A percentile compares a stretch with the other conserved stretches of the same genome.
Evolutionary conservation across 75 land plant genomes (phyloP).

Genomic region (Pinus albicaulis): DNA sequence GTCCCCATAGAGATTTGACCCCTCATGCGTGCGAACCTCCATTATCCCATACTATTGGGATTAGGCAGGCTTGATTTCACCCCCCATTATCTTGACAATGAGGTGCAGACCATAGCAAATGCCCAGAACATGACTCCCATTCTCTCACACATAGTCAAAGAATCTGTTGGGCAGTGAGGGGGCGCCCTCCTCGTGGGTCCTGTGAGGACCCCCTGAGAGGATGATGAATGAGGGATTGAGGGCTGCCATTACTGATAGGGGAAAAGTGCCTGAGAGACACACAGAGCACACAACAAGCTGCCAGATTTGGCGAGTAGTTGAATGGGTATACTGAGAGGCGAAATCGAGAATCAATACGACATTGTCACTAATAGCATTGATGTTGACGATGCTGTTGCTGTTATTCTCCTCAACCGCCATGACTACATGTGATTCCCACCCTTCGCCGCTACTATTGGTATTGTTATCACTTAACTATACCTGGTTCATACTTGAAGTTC

Average conservation of each 20-base stretch:
- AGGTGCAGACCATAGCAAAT: slow-evolving; percentile 94
- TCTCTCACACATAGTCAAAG: slow-evolving; percentile 48
- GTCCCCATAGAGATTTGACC: slow-evolving; percentile 14
- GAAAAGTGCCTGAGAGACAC: slow-evolving; percentile 73
- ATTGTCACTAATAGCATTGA: slow-evolving; percentile 10
- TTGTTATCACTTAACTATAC: no score
- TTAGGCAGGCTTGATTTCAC: slow-evolving; percentile 68
- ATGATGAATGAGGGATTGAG: slow-evolving; percentile 65
- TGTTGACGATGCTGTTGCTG: background rate
- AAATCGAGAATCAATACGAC: slow-evolving; percentile 82
- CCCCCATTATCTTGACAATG: slow-evolving; percentile 84
- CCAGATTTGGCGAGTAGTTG: slow-evolving; percentile 88
- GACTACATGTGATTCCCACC: background rate
- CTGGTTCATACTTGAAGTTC: no score
- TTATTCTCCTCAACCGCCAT: background rate
- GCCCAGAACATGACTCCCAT: slow-evolving; percentile 77
- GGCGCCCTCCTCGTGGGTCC: slow-evolving; percentile 68
- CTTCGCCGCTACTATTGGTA: background rate
- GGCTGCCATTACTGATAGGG: slow-evolving; percentile 40
- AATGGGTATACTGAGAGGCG: slow-evolving; percentile 97
- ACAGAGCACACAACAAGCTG: slow-evolving; percentile 67
- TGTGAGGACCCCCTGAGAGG: slow-evolving; percentile 95
- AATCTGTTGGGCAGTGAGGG: slow-evolving; percentile 81
- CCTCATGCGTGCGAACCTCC: slow-evolving; percentile 53
- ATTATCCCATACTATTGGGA: slow-evolving; percentile 92